Conservation (phyloP, 148 eudicot species). For the Drosera capensis region DNA sequence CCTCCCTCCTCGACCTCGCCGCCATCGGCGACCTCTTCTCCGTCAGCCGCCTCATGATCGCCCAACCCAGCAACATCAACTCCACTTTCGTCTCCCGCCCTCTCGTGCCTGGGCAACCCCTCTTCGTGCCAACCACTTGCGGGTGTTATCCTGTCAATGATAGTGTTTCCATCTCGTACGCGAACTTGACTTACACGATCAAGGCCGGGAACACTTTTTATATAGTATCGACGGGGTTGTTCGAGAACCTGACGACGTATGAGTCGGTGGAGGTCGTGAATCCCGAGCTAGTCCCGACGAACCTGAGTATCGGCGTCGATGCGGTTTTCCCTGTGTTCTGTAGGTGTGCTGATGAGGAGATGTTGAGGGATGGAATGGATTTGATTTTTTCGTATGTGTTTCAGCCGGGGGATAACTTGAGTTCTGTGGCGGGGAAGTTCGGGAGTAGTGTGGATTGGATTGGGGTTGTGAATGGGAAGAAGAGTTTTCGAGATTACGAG, state of each 20-base stretch:
- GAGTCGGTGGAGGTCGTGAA: constrained; percentile 54
- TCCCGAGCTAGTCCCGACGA: constrained; percentile 28
- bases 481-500: constrained; percentile 8
- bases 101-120: constrained; percentile 35
- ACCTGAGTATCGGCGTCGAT: constrained; percentile 28
- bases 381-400: constrained; percentile 58
- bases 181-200: constrained; percentile 29
- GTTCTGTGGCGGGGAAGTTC: constrained; percentile 33
- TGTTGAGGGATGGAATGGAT: constrained; percentile 17
- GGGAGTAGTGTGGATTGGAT: constrained; percentile 22
- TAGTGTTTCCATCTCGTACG: constrained; percentile 28
- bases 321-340: constrained; percentile 59
- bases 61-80: constrained; percentile 63
- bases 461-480: constrained; percentile 29
- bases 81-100: constrained; percentile 22
- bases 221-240: constrained; percentile 22
- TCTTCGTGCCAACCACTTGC: constrained; percentile 55
- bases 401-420: constrained; percentile 40
- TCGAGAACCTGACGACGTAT: constrained; percentile 56
- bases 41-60: constrained; percentile 46
- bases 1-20: constrained; percentile 38
- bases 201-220: constrained; percentile 34
- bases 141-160: constrained; percentile 33
- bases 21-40: constrained; percentile 61
- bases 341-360: constrained; percentile 44